Evolutionary conservation across 2,329 filamentous ascomycete species (phyloP), one percentile per base, ranked within the genome.

Genomic region (Cladophialophora psammophila): DNA sequence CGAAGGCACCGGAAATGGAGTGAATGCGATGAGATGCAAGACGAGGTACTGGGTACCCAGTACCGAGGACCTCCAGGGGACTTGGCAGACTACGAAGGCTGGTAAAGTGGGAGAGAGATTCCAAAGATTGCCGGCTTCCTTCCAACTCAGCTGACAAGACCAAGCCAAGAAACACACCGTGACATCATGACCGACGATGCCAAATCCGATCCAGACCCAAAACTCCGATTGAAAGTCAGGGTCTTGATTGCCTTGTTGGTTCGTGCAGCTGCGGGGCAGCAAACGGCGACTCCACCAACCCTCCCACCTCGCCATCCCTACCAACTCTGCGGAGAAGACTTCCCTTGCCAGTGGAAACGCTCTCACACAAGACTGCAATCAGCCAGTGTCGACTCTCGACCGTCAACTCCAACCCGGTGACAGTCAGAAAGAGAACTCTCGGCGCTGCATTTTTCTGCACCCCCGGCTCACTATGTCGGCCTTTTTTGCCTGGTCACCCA

Each of bases 201-300:
- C 5, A 63, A 56, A 13, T 15, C 52, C 64, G 64, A 66, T 66
- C 59, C 64, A 66, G 59, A 32, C 59, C 64, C 63, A 66, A 57
- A 54, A 12, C 15, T 36, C 63, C 64, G 64, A 66, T 66, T 55
- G 34, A 50, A 26, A 36, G 26, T 52, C 48, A 48, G 50, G 52
- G 42, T 61, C 45, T 50, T 50, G 26, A 26, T 26, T 26, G 26
- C 26, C 26, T 26, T 26, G 26, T 26, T 3, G 26, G 18, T 50
- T 9, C 18, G 36, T 50, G 45, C 45, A 50, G 45, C 18, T 50
- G 18, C 45, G 45, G 45, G 45, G 45, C 45, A 26, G 15, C 7
- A 18, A 50, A 6, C 45, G 26, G 26, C 45, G 45, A 20, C 18
- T 20, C 55, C 36, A 59, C 45, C 45, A 50, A 50, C 45, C 26